These are phyloP conservation scores for Pseudocercospora macadamiae DNA, from an alignment of 2,329 filamentous ascomycete genomes.

Conservation along the genomic window DNA sequence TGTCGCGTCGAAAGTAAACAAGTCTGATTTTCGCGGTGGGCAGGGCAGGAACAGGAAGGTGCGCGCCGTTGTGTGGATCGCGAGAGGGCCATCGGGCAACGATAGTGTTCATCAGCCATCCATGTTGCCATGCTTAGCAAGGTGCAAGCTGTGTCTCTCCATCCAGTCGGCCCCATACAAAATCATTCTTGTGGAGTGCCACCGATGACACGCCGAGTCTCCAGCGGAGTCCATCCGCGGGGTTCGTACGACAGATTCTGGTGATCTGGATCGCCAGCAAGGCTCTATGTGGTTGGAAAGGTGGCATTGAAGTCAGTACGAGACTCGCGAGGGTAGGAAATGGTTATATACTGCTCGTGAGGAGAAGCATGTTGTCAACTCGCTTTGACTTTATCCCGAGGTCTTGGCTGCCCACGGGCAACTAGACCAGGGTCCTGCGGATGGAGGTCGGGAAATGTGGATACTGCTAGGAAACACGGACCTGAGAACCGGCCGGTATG, in stretches of 20 bases:
- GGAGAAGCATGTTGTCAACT: neutral
- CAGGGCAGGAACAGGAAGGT: neutral
- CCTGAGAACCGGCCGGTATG: neutral
- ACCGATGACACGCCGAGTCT: conserved; percentile 4
- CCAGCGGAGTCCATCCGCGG: neutral
- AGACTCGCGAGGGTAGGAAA: neutral
- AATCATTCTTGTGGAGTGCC: conserved; percentile 2
- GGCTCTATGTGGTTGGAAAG: neutral
- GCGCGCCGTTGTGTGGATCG: conserved; percentile 1
- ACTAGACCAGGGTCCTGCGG: neutral
- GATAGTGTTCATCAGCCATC: neutral
- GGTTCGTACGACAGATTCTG: neutral
- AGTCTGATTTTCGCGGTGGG: neutral
- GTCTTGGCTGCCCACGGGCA: neutral
- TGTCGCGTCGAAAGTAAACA: neutral
- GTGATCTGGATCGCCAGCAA: neutral
- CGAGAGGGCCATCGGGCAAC: neutral
- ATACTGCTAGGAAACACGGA: neutral
- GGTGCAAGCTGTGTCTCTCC: conserved; percentile 8
- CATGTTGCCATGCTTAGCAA: conserved; percentile 10
- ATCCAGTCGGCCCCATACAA: conserved; percentile 18
- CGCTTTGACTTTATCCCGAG: neutral
- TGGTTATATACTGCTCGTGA: neutral
- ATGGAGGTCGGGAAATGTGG: neutral
- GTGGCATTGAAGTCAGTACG: neutral